A percentile compares a stretch with the other conserved stretches of the same genome.
Conservation (phyloP, 192 early-diverging fungal genomes). For the Coemansia sp. region DNA sequence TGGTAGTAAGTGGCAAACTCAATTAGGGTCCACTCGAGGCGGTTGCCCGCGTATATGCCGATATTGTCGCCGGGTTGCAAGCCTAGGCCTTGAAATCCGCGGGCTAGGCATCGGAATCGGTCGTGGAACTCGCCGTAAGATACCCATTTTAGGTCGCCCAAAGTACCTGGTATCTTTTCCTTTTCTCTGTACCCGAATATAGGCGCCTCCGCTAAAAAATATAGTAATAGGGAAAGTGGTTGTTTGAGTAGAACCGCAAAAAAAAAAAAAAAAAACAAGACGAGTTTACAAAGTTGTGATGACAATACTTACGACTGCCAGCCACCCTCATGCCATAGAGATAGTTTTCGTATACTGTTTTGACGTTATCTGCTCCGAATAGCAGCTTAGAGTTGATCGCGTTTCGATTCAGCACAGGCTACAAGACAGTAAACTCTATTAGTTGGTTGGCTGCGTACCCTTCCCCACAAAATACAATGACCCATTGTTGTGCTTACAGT, state of each 20-base stretch:
- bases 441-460: background rate
- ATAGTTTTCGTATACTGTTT: conserved; percentile 78
- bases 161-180: background rate
- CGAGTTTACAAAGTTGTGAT: background rate
- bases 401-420: conserved; percentile 54
- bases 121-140: conserved; percentile 63
- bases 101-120: conserved; percentile 45
- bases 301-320: conserved; percentile 56
- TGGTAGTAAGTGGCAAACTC: conserved; percentile 55
- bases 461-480: background rate
- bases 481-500: conserved; percentile 26
- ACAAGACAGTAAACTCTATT: background rate
- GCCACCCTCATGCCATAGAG: conserved; percentile 68
- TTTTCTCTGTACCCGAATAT: conserved; percentile 46
- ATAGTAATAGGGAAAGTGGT: background rate
- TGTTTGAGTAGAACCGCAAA: background rate
- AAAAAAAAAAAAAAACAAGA: background rate
- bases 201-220: conserved; percentile 27
- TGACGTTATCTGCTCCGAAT: conserved; percentile 59
- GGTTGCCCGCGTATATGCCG: conserved; percentile 63
- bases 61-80: conserved; percentile 53
- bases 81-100: conserved; percentile 47
- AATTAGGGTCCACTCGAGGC: conserved; percentile 59
- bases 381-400: conserved; percentile 54
- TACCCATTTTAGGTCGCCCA: conserved; percentile 61